Evolutionary conservation across 2,329 filamentous ascomycete species (phyloP), one percentile per base, ranked within the genome.

Genomic region (Neonectria sp.): DNA sequence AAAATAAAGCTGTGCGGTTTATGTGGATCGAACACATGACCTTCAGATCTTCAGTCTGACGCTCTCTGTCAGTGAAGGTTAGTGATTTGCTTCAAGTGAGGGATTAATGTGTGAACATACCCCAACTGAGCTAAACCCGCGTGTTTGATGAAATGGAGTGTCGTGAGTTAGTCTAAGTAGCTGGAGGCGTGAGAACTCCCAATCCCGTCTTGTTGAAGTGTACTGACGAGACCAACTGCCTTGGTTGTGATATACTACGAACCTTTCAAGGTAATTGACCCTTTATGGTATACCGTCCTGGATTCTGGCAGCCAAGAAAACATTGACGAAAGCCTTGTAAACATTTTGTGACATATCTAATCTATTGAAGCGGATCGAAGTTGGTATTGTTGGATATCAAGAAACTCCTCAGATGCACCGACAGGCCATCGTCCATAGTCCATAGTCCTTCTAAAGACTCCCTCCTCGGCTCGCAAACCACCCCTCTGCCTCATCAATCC

Each of bases 71-170:
- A 68, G 67, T 59, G 66, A 75, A 74, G 73, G 65, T 68, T 68
- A 68, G 65, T 68, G 51, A 64, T 74, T 68, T 65, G 24, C 57
- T 64, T 73, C 69, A 65, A 73, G 72, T 68, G 21, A 60, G 29
- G 61, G 51, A 51, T 40, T 48, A 37, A 64, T 60, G 33, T 49
- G 67, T 68, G 64, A 73, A 74, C 73, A 71, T 75, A 74, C 75
- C 74, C 74, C 74, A 76, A 76, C 74, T 76, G 74, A 76, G 74
- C 74, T 76, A 76, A 76, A 76, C 74, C 74, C 74, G 74, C 74
- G 27, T 68, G 4, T 58, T 70, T 31, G 17, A 68, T 70, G 4
- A 9, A 21, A 0, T 12, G 0, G 0, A 0, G 1, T 3, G 0
- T 35, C 3, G 21, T 3, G 15, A 52, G 4, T 24, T 8, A 11